Percentiles rank a stretch among this genome's conserved stretches.
Evolutionary conservation across 352 stramenopile species (phyloP).

Genomic region (Phytophthora capsici): DNA sequence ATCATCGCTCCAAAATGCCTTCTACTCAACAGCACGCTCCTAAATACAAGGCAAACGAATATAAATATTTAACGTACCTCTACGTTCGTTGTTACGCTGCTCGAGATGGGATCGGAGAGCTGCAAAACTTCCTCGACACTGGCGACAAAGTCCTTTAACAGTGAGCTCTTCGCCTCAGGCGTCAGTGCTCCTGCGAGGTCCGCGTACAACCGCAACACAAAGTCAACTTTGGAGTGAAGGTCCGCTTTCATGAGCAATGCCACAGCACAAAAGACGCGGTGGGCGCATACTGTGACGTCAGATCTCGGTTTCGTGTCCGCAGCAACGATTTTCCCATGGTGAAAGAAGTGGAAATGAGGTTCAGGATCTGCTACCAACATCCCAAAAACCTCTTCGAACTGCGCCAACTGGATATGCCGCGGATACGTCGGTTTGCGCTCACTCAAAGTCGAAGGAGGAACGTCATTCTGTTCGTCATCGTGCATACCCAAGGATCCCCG

Average conservation of each 20-base stretch:
- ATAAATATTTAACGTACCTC: slow-evolving; percentile 19
- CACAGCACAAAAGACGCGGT: slow-evolving; percentile 66
- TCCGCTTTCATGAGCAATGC: slow-evolving; percentile 58
- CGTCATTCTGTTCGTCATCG: slow-evolving; percentile 29
- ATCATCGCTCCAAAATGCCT: slow-evolving; percentile 49
- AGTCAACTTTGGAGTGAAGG: slow-evolving; percentile 64
- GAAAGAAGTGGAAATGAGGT: slow-evolving; percentile 76
- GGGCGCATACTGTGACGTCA: slow-evolving; percentile 46
- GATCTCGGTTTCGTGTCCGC: slow-evolving; percentile 20
- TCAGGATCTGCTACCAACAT: slow-evolving; percentile 71
- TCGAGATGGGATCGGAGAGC: slow-evolving; percentile 35
- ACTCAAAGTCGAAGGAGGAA: slow-evolving; percentile 11
- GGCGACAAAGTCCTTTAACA: slow-evolving; percentile 53
- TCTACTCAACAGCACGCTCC: slow-evolving; percentile 27
- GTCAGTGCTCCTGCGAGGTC: slow-evolving; percentile 51
- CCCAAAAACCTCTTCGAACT: slow-evolving; percentile 83
- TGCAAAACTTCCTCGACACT: slow-evolving; percentile 52
- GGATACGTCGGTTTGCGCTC: slow-evolving; percentile 40
- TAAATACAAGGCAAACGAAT: no score
- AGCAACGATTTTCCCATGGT: slow-evolving; percentile 26
- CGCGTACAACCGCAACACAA: slow-evolving; percentile 65
- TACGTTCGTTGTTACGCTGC: slow-evolving; percentile 18
- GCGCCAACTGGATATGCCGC: slow-evolving; percentile 46
- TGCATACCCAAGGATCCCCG: slow-evolving; percentile 32
- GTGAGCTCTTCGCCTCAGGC: slow-evolving; percentile 43